Evolutionary conservation across 768 basidiomycete genomes (phyloP), one percentile per base, ranked within the genome.

Genomic region (Stropharia rugosoannulata): DNA sequence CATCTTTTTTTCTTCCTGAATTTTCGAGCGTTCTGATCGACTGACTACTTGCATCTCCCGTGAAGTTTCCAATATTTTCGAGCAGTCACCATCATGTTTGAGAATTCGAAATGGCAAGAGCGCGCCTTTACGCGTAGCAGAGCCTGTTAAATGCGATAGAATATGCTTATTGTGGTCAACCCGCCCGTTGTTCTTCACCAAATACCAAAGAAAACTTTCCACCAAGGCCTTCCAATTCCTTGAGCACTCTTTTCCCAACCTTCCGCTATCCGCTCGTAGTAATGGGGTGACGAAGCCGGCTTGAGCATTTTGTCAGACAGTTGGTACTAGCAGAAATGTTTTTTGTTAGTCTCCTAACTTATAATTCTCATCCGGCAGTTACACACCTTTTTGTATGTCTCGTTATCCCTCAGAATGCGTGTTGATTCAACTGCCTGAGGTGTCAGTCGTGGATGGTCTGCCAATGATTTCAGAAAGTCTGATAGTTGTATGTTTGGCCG

Each of bases 191-290:
- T 43, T 19, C 37, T 48, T 60, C 78, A 86, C 89, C 89, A 90
- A 56, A 90, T 77, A 38, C 82, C 82, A 61, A 93, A 86, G 68
- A 93, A 89, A 41, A 87, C 72, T 68, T 93, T 90, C 90, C 90
- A 93, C 86, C 86, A 85, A 2, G 90, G 89, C 52, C 90, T 75
- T 35, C 80, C 80, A 42, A 90, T 87, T n/a, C 90, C 90, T 63
- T 84, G 75, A 10, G 83, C 80, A 62, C 87, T 89, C 71, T 87
- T 89, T 56, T 90, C 84, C 58, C 86, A 84, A 5, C 83, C 90
- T 62, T 89, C 87, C 1, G 83, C 76, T 8, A 93, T 79, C 22
- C 87, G 82, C 42, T 84, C 77, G 62, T 93, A 93, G 70, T 93
- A 83, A 49, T 76, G 71, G 25, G 90, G 89, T 69, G 80, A 81